Evolutionary conservation across 2,329 filamentous ascomycete species (phyloP).

Genomic region (Alternaria incomplexa): DNA sequence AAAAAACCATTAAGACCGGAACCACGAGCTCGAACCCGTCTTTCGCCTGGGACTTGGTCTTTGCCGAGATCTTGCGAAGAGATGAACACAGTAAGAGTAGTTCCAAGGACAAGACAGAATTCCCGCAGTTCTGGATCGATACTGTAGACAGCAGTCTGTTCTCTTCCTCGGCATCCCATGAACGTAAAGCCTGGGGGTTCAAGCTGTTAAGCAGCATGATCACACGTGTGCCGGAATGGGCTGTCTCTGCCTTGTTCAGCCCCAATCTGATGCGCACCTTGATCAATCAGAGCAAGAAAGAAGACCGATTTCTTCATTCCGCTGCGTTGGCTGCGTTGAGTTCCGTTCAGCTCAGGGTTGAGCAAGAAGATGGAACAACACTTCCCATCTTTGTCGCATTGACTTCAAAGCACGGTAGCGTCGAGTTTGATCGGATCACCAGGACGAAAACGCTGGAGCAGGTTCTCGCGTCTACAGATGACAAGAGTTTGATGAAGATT

Average conservation of each 20-base stretch:
- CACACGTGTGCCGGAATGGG: conserved; percentile 54
- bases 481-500: conserved; percentile 56
- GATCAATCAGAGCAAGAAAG: conserved; percentile 45
- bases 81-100: conserved; percentile 30
- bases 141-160: conserved; percentile 89
- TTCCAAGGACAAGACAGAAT: conserved; percentile 54
- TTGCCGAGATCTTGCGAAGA: conserved; percentile 53
- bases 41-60: conserved; percentile 84
- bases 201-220: conserved; percentile 82
- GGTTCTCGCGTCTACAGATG: conserved; percentile 67
- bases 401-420: conserved; percentile 71
- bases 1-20: conserved; percentile 65
- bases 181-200: conserved; percentile 92
- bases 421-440: conserved; percentile 85
- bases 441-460: conserved; percentile 85
- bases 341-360: conserved; percentile 69
- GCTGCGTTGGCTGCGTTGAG: conserved; percentile 80
- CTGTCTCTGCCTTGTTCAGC: conserved; percentile 72
- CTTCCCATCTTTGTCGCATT: conserved; percentile 68
- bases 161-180: conserved; percentile 78
- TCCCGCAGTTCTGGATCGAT: conserved; percentile 83
- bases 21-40: conserved; percentile 81
- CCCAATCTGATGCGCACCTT: conserved; percentile 73
- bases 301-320: conserved; percentile 58
- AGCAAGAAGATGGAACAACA: conserved; percentile 63